Percentiles rank a stretch among this genome's conserved stretches.
These are phyloP conservation scores for Scheffersomyces insectosa DNA, from an alignment of 1,139 yeast species.

Conservation along the genomic window DNA sequence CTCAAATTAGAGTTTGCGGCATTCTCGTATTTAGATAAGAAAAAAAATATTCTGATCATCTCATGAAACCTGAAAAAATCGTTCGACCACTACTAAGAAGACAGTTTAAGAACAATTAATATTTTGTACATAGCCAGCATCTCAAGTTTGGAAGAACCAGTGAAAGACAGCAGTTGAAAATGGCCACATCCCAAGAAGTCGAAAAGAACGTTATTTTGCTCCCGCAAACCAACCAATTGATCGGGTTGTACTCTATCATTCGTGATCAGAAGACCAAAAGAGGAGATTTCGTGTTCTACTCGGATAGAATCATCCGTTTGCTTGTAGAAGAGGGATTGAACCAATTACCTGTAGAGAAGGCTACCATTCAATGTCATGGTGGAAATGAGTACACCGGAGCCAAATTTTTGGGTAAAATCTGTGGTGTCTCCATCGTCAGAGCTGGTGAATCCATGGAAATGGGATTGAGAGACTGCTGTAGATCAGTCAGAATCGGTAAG, in stretches of 20 bases:
- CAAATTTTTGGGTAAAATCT: constrained; percentile 83
- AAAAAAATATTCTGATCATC: neutral
- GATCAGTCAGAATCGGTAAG: constrained; percentile 94
- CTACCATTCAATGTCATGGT: constrained; percentile 73
- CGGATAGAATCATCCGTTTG: constrained; percentile 89
- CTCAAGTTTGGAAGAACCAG: too few species aligned
- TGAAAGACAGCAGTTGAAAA: constrained; percentile 4
- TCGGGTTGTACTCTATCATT: constrained; percentile 85
- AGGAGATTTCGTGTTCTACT: constrained; percentile 91
- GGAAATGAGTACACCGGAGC: constrained; percentile 76
- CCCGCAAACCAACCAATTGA: constrained; percentile 86
- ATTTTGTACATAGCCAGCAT: too few species aligned
- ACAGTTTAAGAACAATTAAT: too few species aligned
- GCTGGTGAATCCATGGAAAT: constrained; percentile 99
- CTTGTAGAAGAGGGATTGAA: constrained; percentile 94
- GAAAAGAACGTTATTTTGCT: constrained; percentile 63
- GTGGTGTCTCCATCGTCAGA: constrained; percentile 96
- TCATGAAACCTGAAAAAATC: neutral
- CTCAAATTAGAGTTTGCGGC: too few species aligned
- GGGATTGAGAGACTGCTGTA: constrained; percentile 91
- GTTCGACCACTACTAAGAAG: neutral
- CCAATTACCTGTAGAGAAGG: constrained; percentile 78
- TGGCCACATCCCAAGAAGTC: constrained; percentile 26
- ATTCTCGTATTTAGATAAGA: neutral
- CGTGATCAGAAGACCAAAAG: constrained; percentile 78